These are phyloP conservation scores for Pavlovales sp. DNA, from an alignment of 208 protist genomes.

Conservation along the genomic window DNA sequence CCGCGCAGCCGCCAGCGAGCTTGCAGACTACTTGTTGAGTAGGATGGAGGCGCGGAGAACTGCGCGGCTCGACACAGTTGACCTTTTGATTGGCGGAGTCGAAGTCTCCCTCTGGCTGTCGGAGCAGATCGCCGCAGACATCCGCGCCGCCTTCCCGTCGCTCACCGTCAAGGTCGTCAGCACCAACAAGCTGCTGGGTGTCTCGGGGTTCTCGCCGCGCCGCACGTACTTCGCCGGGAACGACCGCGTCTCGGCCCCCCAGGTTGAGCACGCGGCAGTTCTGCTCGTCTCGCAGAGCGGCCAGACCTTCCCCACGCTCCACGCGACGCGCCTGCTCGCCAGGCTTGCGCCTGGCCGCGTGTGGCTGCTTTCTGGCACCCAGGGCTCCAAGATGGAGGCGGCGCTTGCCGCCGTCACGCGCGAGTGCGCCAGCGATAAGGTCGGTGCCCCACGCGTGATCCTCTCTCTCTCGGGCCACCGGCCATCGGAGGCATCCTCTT, in stretches of 20 bases:
- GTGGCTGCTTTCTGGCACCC: constrained; percentile 3
- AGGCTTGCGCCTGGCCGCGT: constrained; percentile 12
- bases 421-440: neutral
- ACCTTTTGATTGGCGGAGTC: constrained; percentile 35
- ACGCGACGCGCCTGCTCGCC: constrained; percentile 26
- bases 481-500: constrained; percentile 34
- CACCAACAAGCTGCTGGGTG: constrained; percentile 43
- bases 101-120: constrained; percentile 47
- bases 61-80: constrained; percentile 5
- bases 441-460: neutral
- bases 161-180: constrained; percentile 26
- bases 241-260: neutral
- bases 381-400: constrained; percentile 20
- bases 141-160: constrained; percentile 17
- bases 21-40: neutral
- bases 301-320: constrained; percentile 43
- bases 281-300: constrained; percentile 32
- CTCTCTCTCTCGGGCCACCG: constrained; percentile 3
- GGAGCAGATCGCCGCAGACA: constrained; percentile 50
- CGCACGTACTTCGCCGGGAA: neutral
- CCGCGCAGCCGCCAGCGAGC: neutral
- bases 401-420: neutral
- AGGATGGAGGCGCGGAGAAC: neutral
- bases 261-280: neutral
- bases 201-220: neutral